These are phyloP conservation scores for Agaricus blazei DNA, from an alignment of 768 basidiomycete species.

Conservation along the genomic window DNA sequence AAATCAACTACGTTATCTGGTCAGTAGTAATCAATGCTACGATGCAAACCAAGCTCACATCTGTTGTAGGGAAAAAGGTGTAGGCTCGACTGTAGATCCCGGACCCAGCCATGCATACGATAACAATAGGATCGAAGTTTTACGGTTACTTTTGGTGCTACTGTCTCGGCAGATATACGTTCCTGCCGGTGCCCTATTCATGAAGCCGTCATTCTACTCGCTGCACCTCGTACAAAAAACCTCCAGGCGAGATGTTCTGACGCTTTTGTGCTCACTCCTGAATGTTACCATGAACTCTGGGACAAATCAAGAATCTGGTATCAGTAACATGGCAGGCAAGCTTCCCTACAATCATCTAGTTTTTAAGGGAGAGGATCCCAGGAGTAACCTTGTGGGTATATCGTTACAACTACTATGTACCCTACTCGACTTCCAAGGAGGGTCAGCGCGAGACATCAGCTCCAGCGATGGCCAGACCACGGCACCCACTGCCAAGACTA, in stretches of 20 bases:
- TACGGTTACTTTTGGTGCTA: slow-evolving; percentile 82
- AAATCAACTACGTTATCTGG: slow-evolving; percentile 88
- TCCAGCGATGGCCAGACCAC: slow-evolving; percentile 37
- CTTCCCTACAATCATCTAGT: slow-evolving; percentile 88
- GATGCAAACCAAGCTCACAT: background rate
- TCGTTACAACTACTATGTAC: slow-evolving; percentile 76
- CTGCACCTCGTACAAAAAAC: slow-evolving; percentile 74
- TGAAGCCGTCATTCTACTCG: slow-evolving; percentile 71
- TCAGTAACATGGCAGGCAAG: slow-evolving; percentile 70
- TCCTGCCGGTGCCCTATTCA: slow-evolving; percentile 62
- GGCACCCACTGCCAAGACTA: slow-evolving; percentile 61
- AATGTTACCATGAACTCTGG: slow-evolving; percentile 83
- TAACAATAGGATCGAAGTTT: slow-evolving; percentile 80
- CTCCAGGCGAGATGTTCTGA: slow-evolving; percentile 79
- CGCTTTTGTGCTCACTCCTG: slow-evolving; percentile 86
- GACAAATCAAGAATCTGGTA: slow-evolving; percentile 41
- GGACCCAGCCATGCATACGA: slow-evolving; percentile 63
- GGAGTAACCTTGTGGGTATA: slow-evolving; percentile 64
- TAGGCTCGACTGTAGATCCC: slow-evolving; percentile 81
- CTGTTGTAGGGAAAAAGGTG: slow-evolving; percentile 82
- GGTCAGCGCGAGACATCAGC: slow-evolving; percentile 56
- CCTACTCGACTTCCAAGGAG: slow-evolving; percentile 78
- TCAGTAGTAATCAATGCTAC: slow-evolving; percentile 29
- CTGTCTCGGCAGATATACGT: slow-evolving; percentile 90
- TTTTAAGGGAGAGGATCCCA: slow-evolving; percentile 82